Evolutionary conservation across 2,329 filamentous ascomycete species (phyloP), one percentile per base, ranked within the genome.

Genomic region (Venturia oleaginea): DNA sequence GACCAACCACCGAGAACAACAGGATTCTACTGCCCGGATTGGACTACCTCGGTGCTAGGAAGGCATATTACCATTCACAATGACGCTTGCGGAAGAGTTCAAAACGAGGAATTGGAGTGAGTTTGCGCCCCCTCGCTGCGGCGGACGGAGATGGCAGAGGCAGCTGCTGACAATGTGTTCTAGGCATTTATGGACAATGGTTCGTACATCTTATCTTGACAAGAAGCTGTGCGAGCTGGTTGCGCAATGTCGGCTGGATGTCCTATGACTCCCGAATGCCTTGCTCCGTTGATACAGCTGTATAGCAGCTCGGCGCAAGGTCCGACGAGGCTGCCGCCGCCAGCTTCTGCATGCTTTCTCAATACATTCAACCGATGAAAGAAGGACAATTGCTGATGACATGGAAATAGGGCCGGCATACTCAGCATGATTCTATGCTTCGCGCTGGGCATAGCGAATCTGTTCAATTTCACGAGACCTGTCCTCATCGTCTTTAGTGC

Each of bases 111-210:
- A 87, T 77, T 87, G 87, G 79, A 86, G 84, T 86, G 77, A 76
- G 84, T 74, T 34, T 57, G 65, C 55, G 7, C 43, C 64, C 55
- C 57, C 62, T 34, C 61, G 59, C 22, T 43, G 32, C 37, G 57
- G 57, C 65, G 42, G 46, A 15, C 67, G 59, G 51, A 57, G 51
- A 43, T 63, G 61, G 68, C 7, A 64, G 40, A 32, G 32, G 46
- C 27, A 57, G 30, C 74, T 77, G 70, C 77, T 71, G 67, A 68
- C 66, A 67, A 67, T 65, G 67, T 54, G 68, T 67, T 67, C 42
- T 65, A 87, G 84, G 84, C 76, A 87, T 87, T 74, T 87, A 87
- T 74, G 85, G 84, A 70, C 85, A 87, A 85, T 87, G 85, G 84
- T 87, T 72, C 76, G 82, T 81, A 24, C 51, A 59, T 27, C 24